phyloP scores from a whole-genome alignment of 2,329 filamentous ascomycete genomes.

The Colletotrichum zoysiae region DNA sequence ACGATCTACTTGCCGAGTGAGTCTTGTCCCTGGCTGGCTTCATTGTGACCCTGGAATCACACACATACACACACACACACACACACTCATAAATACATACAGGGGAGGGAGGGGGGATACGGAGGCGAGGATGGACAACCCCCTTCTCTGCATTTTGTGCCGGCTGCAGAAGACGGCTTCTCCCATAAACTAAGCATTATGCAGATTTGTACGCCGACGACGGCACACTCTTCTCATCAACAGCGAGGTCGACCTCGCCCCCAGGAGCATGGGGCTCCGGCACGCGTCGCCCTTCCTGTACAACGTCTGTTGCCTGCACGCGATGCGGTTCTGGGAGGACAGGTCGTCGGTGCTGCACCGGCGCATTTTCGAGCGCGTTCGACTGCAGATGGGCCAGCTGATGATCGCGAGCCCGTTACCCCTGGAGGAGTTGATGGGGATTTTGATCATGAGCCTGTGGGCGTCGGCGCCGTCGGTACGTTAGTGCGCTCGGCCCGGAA shows the following conservation, averaged over 20 bases:
- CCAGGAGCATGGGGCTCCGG: slow-evolving; percentile 45
- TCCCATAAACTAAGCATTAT: neutral
- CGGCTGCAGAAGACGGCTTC: neutral
- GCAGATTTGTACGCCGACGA: slow-evolving; percentile 33
- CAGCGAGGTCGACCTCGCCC: slow-evolving; percentile 29
- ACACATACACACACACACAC: too few relatives aligned
- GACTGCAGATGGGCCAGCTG: slow-evolving; percentile 54
- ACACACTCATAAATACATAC: neutral
- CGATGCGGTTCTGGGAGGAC: slow-evolving; percentile 40
- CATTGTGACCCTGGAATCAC: neutral
- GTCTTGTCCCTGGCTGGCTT: neutral
- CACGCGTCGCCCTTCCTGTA: slow-evolving; percentile 55
- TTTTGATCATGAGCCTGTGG: slow-evolving; percentile 53
- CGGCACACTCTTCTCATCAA: slow-evolving; percentile 36
- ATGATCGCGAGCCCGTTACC: slow-evolving; percentile 55
- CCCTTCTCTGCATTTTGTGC: neutral
- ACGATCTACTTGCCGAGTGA: slow-evolving; percentile 29
- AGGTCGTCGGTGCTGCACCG: slow-evolving; percentile 48
- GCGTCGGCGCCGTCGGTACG: slow-evolving; percentile 35
- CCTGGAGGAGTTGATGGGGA: slow-evolving; percentile 56
- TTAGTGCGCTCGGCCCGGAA: neutral
- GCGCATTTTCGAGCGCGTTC: slow-evolving; percentile 56
- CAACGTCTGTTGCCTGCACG: slow-evolving; percentile 56
- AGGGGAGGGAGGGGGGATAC: neutral
- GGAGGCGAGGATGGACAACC: neutral